Conservation (phyloP, 768 basidiomycete species). For the Tylopilus balloui region DNA sequence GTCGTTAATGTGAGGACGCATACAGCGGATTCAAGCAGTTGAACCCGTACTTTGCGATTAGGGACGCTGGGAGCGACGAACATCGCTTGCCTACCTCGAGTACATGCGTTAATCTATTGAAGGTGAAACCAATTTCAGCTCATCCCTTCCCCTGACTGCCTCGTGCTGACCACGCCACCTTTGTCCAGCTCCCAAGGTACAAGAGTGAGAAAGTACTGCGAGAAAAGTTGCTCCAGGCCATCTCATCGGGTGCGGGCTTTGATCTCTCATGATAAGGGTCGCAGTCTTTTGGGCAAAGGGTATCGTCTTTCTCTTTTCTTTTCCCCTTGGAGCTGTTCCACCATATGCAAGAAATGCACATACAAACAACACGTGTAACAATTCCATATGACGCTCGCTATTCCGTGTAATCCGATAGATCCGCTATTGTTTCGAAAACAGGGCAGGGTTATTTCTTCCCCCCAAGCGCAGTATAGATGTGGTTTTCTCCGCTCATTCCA, state of each 20-base stretch:
- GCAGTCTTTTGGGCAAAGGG: not conserved
- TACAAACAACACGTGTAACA: conserved; percentile 7
- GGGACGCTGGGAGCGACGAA: conserved; percentile 73
- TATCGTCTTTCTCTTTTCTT: not conserved
- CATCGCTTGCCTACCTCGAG: conserved; percentile 69
- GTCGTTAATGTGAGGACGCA: not conserved
- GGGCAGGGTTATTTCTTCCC: conserved; percentile 13
- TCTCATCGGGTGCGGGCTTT: conserved; percentile 86
- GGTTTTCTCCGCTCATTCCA: conserved; percentile 27
- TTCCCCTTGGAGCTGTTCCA: not conserved
- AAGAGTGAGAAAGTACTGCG: conserved; percentile 57
- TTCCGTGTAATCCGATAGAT: conserved; percentile 18
- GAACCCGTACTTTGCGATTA: conserved; percentile 82
- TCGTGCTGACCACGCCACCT: not conserved
- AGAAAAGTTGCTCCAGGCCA: conserved; percentile 79
- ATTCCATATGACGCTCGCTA: not conserved
- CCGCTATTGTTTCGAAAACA: not conserved
- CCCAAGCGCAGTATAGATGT: conserved; percentile 30
- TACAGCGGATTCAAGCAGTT: conserved; percentile 81
- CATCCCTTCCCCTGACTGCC: not conserved
- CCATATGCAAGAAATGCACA: not conserved
- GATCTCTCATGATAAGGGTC: conserved; percentile 65
- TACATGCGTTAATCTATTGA: conserved; percentile 90
- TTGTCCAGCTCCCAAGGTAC: conserved; percentile 63
- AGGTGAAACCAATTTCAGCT: conserved; percentile 42